Conservation (phyloP, 2,329 filamentous ascomycete genomes). For the Beauveria sp. region DNA sequence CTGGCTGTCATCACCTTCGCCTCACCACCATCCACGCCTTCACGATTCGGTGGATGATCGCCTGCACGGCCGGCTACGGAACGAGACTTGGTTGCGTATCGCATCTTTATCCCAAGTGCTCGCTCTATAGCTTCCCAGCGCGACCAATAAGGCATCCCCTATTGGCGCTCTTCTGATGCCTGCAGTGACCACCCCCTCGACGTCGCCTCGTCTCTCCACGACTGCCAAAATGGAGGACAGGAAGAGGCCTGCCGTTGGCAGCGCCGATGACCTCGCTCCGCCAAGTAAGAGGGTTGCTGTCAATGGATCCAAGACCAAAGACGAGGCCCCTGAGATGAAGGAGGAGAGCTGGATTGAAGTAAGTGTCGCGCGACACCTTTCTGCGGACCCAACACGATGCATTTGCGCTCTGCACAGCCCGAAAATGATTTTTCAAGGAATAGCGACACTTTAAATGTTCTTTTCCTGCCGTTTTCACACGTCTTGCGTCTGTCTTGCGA, state of each 20-base stretch:
- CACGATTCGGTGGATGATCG: constrained; percentile 28
- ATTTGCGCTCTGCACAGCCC: neutral
- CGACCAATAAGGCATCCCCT: constrained; percentile 15
- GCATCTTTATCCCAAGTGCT: constrained; percentile 19
- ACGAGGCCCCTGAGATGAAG: constrained; percentile 47
- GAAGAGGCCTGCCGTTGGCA: constrained; percentile 83
- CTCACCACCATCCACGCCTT: constrained; percentile 25
- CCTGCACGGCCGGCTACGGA: constrained; percentile 23
- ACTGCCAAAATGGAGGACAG: constrained; percentile 98
- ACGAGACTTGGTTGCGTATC: constrained; percentile 28
- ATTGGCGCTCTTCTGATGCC: constrained; percentile 61
- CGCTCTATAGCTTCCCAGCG: constrained; percentile 25
- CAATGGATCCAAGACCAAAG: constrained; percentile 61
- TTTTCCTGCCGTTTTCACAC: neutral
- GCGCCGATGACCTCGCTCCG: constrained; percentile 74
- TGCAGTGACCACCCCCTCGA: constrained; percentile 68
- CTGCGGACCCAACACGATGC: neutral
- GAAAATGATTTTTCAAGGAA: neutral
- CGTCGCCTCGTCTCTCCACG: constrained; percentile 68
- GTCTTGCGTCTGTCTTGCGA: neutral
- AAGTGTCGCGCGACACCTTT: constrained; percentile 39
- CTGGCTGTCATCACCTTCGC: constrained; percentile 27
- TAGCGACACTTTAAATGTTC: neutral
- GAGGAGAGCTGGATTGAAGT: constrained; percentile 58
- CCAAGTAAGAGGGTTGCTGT: constrained; percentile 87